Percentiles rank a stretch among this genome's conserved stretches.
Conservation (phyloP, 2,329 filamentous ascomycete genomes). For the Hymenoscyphus salicellus region DNA sequence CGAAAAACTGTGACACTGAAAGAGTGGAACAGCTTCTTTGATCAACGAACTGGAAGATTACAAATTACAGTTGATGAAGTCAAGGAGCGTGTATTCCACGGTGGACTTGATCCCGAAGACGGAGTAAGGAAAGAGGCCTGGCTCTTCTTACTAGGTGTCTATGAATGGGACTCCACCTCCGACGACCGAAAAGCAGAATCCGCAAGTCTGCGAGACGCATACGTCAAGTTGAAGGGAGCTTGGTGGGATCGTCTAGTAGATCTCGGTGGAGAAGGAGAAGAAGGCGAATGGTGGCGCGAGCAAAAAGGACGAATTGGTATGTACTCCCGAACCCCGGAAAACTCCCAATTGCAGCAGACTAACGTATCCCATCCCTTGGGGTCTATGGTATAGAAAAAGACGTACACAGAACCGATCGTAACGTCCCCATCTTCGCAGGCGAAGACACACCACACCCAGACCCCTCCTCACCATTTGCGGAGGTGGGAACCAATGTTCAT, state of each 20-base stretch:
- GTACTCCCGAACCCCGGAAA: conserved; percentile 35
- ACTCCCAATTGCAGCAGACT: conserved; percentile 27
- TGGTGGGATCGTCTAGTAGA: conserved; percentile 97
- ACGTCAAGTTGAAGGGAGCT: conserved; percentile 85
- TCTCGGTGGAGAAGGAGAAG: conserved; percentile 72
- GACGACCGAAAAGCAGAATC: conserved; percentile 81
- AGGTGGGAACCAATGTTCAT: conserved; percentile 91
- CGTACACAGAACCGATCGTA: conserved; percentile 93
- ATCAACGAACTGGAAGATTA: conserved; percentile 68
- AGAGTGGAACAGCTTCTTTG: conserved; percentile 93
- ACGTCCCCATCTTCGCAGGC: conserved; percentile 89
- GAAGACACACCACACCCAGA: conserved; percentile 97
- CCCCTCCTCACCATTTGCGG: conserved; percentile 90
- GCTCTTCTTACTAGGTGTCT: conserved; percentile 88
- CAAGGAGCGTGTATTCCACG: conserved; percentile 96
- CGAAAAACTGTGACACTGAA: conserved; percentile 73
- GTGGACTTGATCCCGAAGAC: conserved; percentile 82
- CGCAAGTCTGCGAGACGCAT: conserved; percentile 86
- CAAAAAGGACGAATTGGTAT: conserved; percentile 90
- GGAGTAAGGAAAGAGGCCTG: conserved; percentile 94
- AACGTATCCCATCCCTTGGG: conserved; percentile 51
- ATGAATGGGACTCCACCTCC: conserved; percentile 85
- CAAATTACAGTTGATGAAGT: conserved; percentile 84
- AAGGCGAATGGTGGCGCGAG: conserved; percentile 95
- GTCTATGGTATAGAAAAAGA: conserved; percentile 76